These are phyloP conservation scores for Colletotrichum sp. DNA, from an alignment of 2,329 filamentous ascomycete genomes.

Conservation along the genomic window DNA sequence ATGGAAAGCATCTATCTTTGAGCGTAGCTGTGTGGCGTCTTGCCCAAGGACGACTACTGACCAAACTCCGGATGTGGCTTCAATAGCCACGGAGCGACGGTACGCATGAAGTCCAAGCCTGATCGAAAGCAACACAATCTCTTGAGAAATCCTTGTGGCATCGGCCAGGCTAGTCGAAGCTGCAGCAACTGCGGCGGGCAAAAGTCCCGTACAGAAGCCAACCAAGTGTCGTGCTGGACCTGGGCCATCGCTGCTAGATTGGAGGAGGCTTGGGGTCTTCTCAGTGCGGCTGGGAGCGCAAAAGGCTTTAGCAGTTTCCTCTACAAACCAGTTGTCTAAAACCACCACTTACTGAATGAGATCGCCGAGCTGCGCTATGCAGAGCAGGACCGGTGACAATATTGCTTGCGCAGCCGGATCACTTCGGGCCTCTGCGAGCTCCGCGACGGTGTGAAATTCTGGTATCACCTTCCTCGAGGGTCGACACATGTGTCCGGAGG, in stretches of 20 bases:
- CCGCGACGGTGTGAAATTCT: background rate
- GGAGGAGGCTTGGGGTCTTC: background rate
- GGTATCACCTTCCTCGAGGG: background rate
- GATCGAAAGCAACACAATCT: background rate
- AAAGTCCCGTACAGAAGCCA: background rate
- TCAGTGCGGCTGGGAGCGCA: background rate
- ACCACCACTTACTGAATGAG: background rate
- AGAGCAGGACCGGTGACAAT: background rate
- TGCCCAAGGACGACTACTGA: background rate
- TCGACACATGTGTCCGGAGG: background rate
- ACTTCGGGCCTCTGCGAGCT: background rate
- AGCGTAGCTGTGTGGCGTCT: background rate
- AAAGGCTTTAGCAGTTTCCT: background rate
- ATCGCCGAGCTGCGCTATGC: background rate
- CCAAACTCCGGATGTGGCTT: background rate
- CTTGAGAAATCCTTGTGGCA: background rate
- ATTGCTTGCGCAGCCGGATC: background rate
- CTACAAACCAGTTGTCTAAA: background rate
- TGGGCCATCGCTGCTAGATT: background rate
- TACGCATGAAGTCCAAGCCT: background rate
- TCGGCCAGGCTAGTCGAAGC: background rate
- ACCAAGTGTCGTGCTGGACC: background rate
- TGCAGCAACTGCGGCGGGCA: background rate
- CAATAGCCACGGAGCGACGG: background rate
- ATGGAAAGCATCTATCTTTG: background rate